Base-by-base conservation (phyloP, 1,139 yeast genomes). In the Torulaspora pretoriensis region DNA sequence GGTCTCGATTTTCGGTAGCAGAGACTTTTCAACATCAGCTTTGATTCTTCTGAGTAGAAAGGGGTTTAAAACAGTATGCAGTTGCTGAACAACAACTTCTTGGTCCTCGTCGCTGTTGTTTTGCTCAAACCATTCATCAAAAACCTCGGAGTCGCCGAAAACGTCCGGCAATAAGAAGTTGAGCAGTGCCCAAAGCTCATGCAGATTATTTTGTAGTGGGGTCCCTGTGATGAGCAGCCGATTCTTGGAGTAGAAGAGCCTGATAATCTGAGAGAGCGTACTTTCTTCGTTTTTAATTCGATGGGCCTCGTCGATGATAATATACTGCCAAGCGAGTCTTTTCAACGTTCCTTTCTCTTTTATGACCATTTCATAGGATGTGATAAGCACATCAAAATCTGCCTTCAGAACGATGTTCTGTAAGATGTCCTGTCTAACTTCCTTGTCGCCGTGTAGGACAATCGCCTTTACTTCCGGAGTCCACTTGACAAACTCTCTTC, bases 51-150 rank as follows among this genome's bases (percentile, higher is more conserved):
- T 75, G 50, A 84, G 69, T 37, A 84, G 68, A 59, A 84, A 84
- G 6, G 94, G 94, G 48, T 81, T 77, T 49, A 90, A 72, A 4
- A 92, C 96, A 56, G 89, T 83, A 68, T 90, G 97, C 40, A 92
- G 71, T 67, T 92, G 97, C 55, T 81, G 80, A 16, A 92, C 87
- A 3, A 90, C 83, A 19, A 73, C 72, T 53, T 80, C 87, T 51
- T 78, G 80, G 34, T 76, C 76, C 19, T 62, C 65, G 4, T 68
- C 70, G 2, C 55, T 48, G 25, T 64, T 64, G 42, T 62, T 64
- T 36, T 68, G 68, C 27, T 68, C 67, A 57, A 83, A 83, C 92
- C 90, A 84, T 47, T 75, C 81, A 60, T 83, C 92, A 60, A 84
- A 84, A 0, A 83, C 74, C 43, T 75, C 86, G 10, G 83, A 75